A percentile compares a stretch with the other conserved stretches of the same genome.
These are phyloP conservation scores for Pseudogymnoascus sp. DNA, from an alignment of 2,329 filamentous ascomycete genomes.

Conservation along the genomic window DNA sequence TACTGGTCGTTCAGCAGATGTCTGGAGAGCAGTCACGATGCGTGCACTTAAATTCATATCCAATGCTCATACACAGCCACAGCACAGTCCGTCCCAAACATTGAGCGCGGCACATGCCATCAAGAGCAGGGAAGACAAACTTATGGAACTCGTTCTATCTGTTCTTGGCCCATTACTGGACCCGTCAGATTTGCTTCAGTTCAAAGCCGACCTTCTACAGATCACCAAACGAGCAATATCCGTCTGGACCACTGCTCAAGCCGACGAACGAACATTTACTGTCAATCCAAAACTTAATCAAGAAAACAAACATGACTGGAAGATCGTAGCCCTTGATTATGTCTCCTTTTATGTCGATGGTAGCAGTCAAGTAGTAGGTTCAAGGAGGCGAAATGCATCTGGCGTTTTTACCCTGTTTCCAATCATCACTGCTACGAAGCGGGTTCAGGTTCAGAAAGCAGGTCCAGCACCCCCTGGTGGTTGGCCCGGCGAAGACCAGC, in stretches of 20 bases:
- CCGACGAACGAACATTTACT: neutral
- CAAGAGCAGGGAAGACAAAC: neutral
- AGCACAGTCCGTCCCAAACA: neutral
- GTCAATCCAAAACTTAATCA: neutral
- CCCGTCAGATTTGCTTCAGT: neutral
- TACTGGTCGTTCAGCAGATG: neutral
- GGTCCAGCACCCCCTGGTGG: neutral
- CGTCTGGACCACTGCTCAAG: neutral
- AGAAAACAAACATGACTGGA: neutral
- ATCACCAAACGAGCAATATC: neutral
- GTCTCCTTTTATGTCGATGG: neutral
- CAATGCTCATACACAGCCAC: neutral
- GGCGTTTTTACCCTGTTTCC: neutral
- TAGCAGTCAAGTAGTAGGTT: neutral
- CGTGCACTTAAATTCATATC: neutral
- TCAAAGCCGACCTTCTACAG: neutral
- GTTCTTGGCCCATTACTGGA: neutral
- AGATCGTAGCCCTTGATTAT: neutral
- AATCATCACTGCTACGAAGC: neutral
- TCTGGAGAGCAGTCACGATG: neutral
- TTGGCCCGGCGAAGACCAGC: neutral
- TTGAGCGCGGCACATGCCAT: neutral
- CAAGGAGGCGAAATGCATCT: neutral
- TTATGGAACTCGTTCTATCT: neutral
- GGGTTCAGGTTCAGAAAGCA: neutral